phyloP scores from a whole-genome alignment of 768 basidiomycete species.

The Trametes elegans region DNA sequence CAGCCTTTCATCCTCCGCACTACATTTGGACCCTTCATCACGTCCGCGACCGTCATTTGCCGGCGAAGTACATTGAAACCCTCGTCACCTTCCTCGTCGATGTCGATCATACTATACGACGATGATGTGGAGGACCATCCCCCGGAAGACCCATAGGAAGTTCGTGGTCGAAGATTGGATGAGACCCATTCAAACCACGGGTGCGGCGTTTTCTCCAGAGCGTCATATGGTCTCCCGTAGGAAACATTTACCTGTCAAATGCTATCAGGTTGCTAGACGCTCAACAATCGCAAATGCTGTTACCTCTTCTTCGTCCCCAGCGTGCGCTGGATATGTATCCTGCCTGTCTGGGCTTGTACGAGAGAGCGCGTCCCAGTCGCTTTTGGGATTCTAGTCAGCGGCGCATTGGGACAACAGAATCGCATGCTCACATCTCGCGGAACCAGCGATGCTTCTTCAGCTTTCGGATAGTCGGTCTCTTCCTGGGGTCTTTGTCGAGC shows the following conservation, averaged over 20 bases:
- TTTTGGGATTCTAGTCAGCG: not conserved
- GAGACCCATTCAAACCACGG: constrained; percentile 20
- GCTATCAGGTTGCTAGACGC: not conserved
- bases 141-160: not conserved
- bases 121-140: constrained; percentile 1
- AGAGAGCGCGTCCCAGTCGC: constrained; percentile 5
- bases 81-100: constrained; percentile 2
- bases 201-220: not conserved
- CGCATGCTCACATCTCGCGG: not conserved
- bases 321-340: not conserved
- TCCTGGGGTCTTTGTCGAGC: constrained; percentile 22
- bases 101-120: constrained; percentile 3
- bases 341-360: not conserved
- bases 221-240: constrained; percentile 7
- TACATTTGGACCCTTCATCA: not conserved
- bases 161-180: not conserved
- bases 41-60: not conserved
- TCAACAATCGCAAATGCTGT: not conserved
- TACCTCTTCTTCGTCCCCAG: not conserved
- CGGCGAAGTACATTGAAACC: not conserved
- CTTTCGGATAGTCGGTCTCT: constrained; percentile 12
- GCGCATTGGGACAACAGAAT: too few species aligned
- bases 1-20: constrained; percentile 13
- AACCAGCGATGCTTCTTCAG: constrained; percentile 19
- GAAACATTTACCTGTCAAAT: not conserved